Evolutionary conservation across 306 rosid genomes (phyloP).

Genomic region (Datisca glomerata): DNA sequence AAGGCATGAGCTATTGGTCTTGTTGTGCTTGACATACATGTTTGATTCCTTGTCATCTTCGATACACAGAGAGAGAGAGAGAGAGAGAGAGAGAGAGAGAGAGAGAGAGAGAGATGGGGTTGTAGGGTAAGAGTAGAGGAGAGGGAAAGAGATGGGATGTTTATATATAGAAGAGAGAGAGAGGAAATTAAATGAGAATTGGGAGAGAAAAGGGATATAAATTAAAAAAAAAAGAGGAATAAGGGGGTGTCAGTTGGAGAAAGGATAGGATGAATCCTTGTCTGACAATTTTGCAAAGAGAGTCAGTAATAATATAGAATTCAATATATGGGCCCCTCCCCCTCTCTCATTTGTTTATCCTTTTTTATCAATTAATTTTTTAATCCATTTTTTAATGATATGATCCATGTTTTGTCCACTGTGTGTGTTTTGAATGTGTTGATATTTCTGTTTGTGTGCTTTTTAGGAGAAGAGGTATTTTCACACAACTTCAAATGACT

Average conservation of each 20-base stretch:
- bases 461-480: too few relatives aligned
- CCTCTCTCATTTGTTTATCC: slow-evolving; percentile 8
- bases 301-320: slow-evolving; percentile 26
- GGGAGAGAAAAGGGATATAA: neutral
- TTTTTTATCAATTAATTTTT: slow-evolving; percentile 1
- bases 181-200: slow-evolving; percentile 1
- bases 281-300: slow-evolving; percentile 28
- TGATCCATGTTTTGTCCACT: too few relatives aligned
- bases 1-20: slow-evolving; percentile 20
- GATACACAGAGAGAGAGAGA: slow-evolving; percentile 1
- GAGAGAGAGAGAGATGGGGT: slow-evolving; percentile 1
- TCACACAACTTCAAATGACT: too few relatives aligned
- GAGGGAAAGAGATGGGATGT: slow-evolving; percentile 2
- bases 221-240: neutral
- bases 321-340: slow-evolving; percentile 34
- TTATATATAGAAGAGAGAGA: slow-evolving; percentile 12
- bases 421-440: too few relatives aligned
- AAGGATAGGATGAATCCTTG: slow-evolving; percentile 39
- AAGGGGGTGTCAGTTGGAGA: slow-evolving; percentile 35
- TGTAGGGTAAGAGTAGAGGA: neutral
- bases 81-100: slow-evolving; percentile 1
- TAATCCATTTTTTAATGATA: too few relatives aligned
- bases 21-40: slow-evolving; percentile 9
- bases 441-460: too few relatives aligned
- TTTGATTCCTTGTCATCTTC: slow-evolving; percentile 20